phyloP scores from a whole-genome alignment of 2,329 filamentous ascomycete genomes.

The Ceratocystis cubensis region DNA sequence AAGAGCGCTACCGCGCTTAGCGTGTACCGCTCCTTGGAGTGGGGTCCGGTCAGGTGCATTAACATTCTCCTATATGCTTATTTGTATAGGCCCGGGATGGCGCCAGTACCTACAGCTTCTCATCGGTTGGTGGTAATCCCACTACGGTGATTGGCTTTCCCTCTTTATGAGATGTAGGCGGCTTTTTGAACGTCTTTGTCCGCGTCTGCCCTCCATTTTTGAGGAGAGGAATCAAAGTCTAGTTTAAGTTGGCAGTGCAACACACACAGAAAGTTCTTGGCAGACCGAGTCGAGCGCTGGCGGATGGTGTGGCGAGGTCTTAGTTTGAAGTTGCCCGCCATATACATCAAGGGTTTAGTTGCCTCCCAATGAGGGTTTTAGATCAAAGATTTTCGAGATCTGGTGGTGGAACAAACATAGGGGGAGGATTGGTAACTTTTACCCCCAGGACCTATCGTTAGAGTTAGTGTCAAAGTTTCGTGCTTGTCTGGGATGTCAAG shows the following conservation, averaged over 20 bases:
- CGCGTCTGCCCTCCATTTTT: constrained; percentile 54
- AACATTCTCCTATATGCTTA: constrained; percentile 36
- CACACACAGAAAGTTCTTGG: constrained; percentile 55
- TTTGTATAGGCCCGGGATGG: constrained; percentile 33
- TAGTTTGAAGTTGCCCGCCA: neutral
- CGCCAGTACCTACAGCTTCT: constrained; percentile 33
- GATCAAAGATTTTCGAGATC: constrained; percentile 20
- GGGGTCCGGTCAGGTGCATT: constrained; percentile 47
- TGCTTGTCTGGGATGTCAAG: constrained; percentile 54
- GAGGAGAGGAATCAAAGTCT: constrained; percentile 85
- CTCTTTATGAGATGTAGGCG: constrained; percentile 31
- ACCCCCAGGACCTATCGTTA: constrained; percentile 62
- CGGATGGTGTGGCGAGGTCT: neutral
- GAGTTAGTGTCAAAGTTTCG: constrained; percentile 90
- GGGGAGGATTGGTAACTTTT: constrained; percentile 22
- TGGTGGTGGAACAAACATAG: constrained; percentile 18
- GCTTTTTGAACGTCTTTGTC: constrained; percentile 92
- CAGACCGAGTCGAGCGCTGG: constrained; percentile 23
- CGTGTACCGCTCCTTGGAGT: constrained; percentile 34
- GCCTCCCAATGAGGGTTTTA: constrained; percentile 19
- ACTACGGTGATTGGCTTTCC: constrained; percentile 23
- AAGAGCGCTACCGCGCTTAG: neutral
- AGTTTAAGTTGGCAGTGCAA: constrained; percentile 78
- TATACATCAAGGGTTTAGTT: neutral
- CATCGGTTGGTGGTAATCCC: constrained; percentile 26